phyloP scores from a whole-genome alignment of 331 rosid genomes.

The Acacia pycnantha region DNA sequence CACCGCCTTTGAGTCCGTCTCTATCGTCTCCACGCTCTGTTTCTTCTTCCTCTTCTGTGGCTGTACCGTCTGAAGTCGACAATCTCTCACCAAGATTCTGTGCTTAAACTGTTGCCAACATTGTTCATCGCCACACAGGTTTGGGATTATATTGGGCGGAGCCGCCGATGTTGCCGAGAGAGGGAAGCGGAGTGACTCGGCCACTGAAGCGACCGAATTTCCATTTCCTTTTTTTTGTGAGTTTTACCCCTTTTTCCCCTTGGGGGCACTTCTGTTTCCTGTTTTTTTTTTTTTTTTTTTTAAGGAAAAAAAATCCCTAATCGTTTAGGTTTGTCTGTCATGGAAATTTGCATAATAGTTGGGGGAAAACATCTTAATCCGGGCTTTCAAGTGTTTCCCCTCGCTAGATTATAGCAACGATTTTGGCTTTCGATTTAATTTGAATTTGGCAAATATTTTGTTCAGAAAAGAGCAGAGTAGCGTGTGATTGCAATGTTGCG shows the following conservation, averaged over 20 bases:
- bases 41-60: constrained; percentile 90
- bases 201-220: background rate
- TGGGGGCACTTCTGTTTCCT: background rate
- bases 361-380: background rate
- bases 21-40: constrained; percentile 74
- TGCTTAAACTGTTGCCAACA: background rate
- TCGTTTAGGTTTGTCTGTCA: background rate
- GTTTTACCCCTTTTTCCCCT: background rate
- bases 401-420: background rate
- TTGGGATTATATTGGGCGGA: background rate
- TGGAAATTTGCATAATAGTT: background rate
- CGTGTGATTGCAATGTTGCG: too few species aligned
- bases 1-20: constrained; percentile 74
- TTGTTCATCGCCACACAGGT: background rate
- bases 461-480: background rate
- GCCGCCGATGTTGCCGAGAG: background rate
- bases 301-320: background rate
- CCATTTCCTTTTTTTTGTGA: background rate
- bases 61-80: constrained; percentile 52
- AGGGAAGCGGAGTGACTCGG: background rate
- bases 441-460: background rate
- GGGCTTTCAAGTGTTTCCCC: background rate
- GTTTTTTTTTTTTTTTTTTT: too few species aligned
- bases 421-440: background rate
- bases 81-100: background rate